Evolutionary conservation across 306 rosid species (phyloP).

Genomic region (Benincasa hispida): DNA sequence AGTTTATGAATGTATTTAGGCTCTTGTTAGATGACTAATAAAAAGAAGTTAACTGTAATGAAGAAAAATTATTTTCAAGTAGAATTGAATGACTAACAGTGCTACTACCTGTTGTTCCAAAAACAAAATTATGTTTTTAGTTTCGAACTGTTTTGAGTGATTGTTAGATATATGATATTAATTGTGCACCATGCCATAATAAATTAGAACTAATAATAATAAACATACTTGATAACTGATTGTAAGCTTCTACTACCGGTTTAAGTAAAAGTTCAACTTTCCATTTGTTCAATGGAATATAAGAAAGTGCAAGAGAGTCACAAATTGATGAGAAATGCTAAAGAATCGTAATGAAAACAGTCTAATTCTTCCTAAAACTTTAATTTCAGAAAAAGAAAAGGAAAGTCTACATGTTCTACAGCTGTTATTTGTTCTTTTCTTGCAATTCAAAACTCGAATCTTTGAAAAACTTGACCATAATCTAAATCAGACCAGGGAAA

Average conservation of each 20-base stretch:
- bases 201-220: neutral
- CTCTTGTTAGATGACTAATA: neutral
- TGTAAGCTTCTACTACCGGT: neutral
- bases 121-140: neutral
- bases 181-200: no score
- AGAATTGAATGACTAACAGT: neutral
- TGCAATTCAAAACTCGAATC: slow-evolving; percentile 1
- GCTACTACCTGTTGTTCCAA: neutral
- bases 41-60: no score
- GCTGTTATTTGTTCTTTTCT: neutral
- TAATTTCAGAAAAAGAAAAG: neutral
- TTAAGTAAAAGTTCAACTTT: neutral
- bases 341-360: neutral
- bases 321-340: neutral
- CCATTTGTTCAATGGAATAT: neutral
- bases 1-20: neutral
- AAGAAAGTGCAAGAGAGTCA: neutral
- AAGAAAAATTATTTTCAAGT: neutral
- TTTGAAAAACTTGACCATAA: neutral
- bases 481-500: neutral
- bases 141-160: neutral
- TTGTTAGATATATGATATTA: neutral
- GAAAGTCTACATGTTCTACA: neutral
- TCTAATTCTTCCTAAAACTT: neutral
- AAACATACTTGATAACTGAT: neutral